Evolutionary conservation across 148 eudicot genomes (phyloP), one percentile per base, ranked within the genome.

Genomic region (Arbutus unedo): DNA sequence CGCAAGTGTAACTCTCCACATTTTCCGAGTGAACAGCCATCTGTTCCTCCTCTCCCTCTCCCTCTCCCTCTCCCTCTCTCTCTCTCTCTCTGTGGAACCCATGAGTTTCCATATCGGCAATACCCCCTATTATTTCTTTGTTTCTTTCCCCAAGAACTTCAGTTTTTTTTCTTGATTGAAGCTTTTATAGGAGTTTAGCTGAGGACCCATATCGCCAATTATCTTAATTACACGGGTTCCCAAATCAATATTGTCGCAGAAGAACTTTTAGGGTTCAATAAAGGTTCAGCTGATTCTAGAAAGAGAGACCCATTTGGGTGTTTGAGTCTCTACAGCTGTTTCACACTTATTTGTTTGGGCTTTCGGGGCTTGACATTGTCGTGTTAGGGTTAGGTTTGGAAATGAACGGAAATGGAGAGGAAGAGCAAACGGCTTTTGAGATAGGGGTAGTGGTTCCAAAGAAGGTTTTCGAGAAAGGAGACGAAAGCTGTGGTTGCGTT

Each of bases 401-500:
- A 85, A 92, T 89, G 95, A 83, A 81, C 66, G 89, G 53, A 78
- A 11, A 81, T 79, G 86, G 84, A 11, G 84, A 44, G 55, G 90
- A 89, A 45, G 92, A 90, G 84, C 83, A 78, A 44, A 73, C 68
- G 81, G 89, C 88, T 62, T 94, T 86, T 89, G 98, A 94, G 84
- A 90, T 96, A 66, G 97, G 89, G 45, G 85, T 96, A 77, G 98
- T 88, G 76, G 86, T 91, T 81, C 91, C 92, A 21, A 96, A 93
- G 84, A 85, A 88, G 85, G 79, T 50, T 77, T 84, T 25, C 41
- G 77, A 81, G 64, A 86, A 81, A 71, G 79, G 44, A 62, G 86
- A 86, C 57, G 89, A 84, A 21, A 62, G 55, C 51, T 60, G 54
- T 85, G 93, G 91, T 90, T 94, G 90, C 85, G 77, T 91, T 67